A percentile compares a stretch with the other conserved stretches of the same genome.
Evolutionary conservation across 805 yeast genomes (phyloP).

Genomic region (Millerozyma miso): DNA sequence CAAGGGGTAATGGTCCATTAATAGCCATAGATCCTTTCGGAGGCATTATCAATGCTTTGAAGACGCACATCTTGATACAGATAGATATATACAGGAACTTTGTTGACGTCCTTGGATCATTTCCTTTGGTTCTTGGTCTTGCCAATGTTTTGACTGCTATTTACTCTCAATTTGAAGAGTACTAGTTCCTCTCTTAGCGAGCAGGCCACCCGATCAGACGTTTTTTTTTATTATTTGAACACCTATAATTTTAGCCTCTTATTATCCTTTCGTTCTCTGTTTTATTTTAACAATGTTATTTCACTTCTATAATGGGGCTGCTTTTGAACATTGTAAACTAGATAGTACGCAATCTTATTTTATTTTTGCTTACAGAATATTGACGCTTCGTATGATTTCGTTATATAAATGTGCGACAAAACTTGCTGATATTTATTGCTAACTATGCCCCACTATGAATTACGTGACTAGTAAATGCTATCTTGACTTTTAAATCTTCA

Average conservation of each 20-base stretch:
- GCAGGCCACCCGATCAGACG: neutral
- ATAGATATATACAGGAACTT: conserved; percentile 37
- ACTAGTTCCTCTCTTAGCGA: conserved; percentile 12
- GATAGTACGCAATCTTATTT: neutral
- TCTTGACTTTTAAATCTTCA: neutral
- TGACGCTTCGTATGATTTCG: conserved; percentile 1
- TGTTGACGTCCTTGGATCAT: conserved; percentile 38
- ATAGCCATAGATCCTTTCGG: conserved; percentile 20
- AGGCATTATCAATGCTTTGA: conserved; percentile 24
- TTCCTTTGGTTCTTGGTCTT: conserved; percentile 43
- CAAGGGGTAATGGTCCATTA: conserved; percentile 28
- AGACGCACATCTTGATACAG: conserved; percentile 29
- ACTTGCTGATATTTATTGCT: neutral
- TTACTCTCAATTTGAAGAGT: conserved; percentile 49
- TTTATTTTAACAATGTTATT: neutral
- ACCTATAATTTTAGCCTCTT: neutral
- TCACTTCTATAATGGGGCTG: neutral
- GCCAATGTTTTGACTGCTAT: conserved; percentile 46
- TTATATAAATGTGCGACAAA: conserved; percentile 1
- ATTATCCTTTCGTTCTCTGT: neutral
- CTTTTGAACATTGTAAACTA: neutral
- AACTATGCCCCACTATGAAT: no score
- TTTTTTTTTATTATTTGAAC: conserved; percentile 1
- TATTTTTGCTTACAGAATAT: conserved; percentile 5
- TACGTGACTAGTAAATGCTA: neutral